These are phyloP conservation scores for Hymenotorrendiella dingleyae DNA, from an alignment of 2,329 filamentous ascomycete genomes.

Conservation along the genomic window DNA sequence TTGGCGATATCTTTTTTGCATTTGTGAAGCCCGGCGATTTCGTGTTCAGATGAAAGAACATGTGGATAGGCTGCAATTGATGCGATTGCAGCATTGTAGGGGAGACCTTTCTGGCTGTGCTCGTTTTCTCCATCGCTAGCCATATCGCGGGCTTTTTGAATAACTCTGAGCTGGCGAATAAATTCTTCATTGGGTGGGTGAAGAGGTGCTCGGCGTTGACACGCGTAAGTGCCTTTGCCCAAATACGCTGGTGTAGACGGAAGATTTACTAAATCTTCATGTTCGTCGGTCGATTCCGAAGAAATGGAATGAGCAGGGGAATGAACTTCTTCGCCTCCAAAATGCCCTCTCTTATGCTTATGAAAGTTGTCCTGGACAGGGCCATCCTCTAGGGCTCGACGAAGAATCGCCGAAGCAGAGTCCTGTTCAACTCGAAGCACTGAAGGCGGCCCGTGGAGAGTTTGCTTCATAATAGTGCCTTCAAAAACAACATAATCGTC, in stretches of 20 bases:
- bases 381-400: constrained; percentile 24
- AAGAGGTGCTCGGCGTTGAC: constrained; percentile 68
- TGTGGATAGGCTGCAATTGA: constrained; percentile 73
- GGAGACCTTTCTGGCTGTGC: constrained; percentile 78
- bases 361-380: constrained; percentile 18
- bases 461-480: constrained; percentile 31
- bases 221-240: constrained; percentile 61
- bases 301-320: constrained; percentile 40
- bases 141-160: constrained; percentile 65
- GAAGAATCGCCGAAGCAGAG: constrained; percentile 22
- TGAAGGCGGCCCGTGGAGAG: no score
- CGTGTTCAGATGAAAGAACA: constrained; percentile 29
- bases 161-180: constrained; percentile 65
- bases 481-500: constrained; percentile 49
- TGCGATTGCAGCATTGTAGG: constrained; percentile 84
- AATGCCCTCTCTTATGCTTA: constrained; percentile 12
- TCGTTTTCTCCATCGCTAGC: constrained; percentile 73
- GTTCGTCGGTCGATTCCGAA: constrained; percentile 73
- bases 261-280: constrained; percentile 52
- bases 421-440: constrained; percentile 12
- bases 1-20: constrained; percentile 75
- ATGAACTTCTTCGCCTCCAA: constrained; percentile 8
- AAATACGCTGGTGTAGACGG: constrained; percentile 65
- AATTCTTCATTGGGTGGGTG: constrained; percentile 70
- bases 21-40: constrained; percentile 57